phyloP scores from a whole-genome alignment of 192 early-diverging fungal species.

The Oehlia diaphana region DNA sequence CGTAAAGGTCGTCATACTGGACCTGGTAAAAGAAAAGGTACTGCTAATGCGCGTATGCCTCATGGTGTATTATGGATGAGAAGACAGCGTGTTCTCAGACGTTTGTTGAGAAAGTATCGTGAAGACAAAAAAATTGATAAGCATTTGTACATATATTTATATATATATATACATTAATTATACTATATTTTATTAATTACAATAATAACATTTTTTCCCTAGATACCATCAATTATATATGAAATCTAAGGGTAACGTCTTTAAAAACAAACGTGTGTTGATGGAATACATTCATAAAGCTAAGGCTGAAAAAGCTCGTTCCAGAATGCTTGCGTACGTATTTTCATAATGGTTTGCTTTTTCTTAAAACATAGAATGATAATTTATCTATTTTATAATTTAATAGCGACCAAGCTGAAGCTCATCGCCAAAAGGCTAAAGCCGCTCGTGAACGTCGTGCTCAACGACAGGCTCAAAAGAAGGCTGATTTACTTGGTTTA shows the following conservation, averaged over 20 bases:
- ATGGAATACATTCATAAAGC: conserved; percentile 99
- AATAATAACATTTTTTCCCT: neutral
- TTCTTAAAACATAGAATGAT: neutral
- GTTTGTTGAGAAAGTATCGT: conserved; percentile 95
- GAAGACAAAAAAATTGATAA: conserved; percentile 97
- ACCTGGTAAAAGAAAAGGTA: conserved; percentile 91
- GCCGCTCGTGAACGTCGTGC: conserved; percentile 92
- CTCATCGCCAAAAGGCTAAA: conserved; percentile 94
- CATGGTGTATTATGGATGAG: conserved; percentile 96
- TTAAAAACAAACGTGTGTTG: conserved; percentile 99
- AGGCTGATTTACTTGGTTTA: conserved; percentile 67
- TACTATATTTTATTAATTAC: neutral
- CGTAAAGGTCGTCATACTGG: conserved; percentile 96
- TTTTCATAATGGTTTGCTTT: neutral
- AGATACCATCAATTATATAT: conserved; percentile 93
- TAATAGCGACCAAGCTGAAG: conserved; percentile 89
- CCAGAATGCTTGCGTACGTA: conserved; percentile 71
- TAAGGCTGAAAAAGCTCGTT: conserved; percentile 97
- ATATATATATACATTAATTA: neutral
- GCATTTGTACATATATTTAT: conserved; percentile 71
- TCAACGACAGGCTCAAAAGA: conserved; percentile 86
- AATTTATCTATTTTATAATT: neutral
- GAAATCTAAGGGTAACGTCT: conserved; percentile 99
- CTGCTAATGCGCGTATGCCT: conserved; percentile 98
- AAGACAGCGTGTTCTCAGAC: conserved; percentile 93